Evolutionary conservation across 129 eudicot genomes (phyloP), one percentile per base, ranked within the genome.

Genomic region (Flaveria trinervia): DNA sequence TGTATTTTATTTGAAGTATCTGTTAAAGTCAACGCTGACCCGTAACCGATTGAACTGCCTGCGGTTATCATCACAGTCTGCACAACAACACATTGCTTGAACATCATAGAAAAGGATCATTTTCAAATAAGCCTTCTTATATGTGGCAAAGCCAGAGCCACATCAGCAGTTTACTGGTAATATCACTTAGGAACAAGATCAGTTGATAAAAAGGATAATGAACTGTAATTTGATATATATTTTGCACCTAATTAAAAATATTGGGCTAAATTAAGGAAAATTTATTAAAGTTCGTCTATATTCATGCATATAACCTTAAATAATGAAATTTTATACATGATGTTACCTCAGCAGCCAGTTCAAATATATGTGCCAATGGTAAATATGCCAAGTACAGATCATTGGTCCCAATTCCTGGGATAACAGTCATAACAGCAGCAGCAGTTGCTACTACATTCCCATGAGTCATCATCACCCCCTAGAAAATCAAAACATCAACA

Each of bases 401-500:
- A 79, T 70, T 81, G 16, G 78, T 78, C 81, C 92, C 93, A 62
- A 94, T 73, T 44, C 50, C 30, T n/a, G 98, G 98, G 68, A 94
- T 75, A 70, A 94, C 90, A 10, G 98, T 94, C 86, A 79, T 85
- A 56, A 91, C 97, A 11, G 98, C 96, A 80, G 98, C 98, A 20
- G 96, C 93, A 64, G 93, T 94, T 46, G 97, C 88, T 75, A 94
- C 93, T 68, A 94, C 81, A 82, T 94, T 94, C 41, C 93, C 92
- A 77, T 94, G 98, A 69, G 96, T 94, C 87, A 94, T 94, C 98
- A 94, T 91, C 79, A 94, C 98, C 68, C 98, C 98, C 98, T 94
- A 74, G n/a, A 86, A 36, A 16, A 54, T 45, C 45, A 74, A 45
- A 76, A 66, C 25, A 10, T 25, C 61, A 66, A 9, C 25, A 60